These are phyloP conservation scores for Trifolium pratense DNA, from an alignment of 306 rosid genomes.

Conservation along the genomic window DNA sequence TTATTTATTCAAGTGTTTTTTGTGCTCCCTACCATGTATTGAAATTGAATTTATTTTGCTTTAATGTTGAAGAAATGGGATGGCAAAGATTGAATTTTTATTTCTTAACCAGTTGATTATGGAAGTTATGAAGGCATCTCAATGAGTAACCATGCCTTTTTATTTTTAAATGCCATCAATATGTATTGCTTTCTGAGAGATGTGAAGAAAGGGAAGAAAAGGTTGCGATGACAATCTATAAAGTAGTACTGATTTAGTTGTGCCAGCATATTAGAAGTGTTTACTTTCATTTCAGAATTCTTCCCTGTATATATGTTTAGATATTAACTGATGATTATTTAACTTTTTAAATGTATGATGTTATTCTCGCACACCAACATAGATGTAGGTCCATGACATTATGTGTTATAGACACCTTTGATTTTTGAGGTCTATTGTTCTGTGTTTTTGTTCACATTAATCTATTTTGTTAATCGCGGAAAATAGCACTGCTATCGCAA, in stretches of 20 bases:
- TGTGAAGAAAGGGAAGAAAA: neutral
- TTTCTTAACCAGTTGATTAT: neutral
- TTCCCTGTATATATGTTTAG: neutral
- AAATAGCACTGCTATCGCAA: neutral
- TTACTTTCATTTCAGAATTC: conserved; percentile 11
- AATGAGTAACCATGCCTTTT: conserved; percentile 5
- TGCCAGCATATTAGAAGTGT: neutral
- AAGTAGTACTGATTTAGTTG: neutral
- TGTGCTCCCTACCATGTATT: neutral
- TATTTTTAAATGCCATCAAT: conserved; percentile 12
- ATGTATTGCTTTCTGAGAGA: conserved; percentile 7
- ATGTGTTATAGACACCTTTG: neutral
- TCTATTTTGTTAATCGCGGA: no score
- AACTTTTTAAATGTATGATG: neutral
- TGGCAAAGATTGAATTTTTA: conserved; percentile 1
- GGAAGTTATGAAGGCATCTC: neutral
- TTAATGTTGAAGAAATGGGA: neutral
- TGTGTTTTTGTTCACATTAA: neutral
- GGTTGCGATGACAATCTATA: neutral
- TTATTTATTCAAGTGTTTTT: neutral
- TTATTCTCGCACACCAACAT: neutral
- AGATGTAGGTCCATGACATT: conserved; percentile 14
- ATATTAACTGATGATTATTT: neutral
- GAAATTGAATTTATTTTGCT: neutral
- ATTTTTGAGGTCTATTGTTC: neutral